Base-by-base conservation (phyloP, 768 basidiomycete genomes). In the Pleurotus citrinopileatus region DNA sequence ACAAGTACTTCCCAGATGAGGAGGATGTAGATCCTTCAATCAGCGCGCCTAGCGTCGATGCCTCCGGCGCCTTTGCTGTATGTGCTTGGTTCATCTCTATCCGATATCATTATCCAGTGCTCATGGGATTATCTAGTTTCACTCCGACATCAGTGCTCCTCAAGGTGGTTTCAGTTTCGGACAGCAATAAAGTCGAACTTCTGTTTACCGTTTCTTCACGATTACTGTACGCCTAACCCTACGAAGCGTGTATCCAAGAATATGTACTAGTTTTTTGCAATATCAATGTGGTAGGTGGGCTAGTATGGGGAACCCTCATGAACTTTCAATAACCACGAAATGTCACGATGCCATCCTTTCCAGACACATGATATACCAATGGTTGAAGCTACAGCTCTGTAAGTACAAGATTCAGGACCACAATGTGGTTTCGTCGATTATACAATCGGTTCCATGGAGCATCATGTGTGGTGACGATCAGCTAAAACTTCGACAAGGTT, bases 1-100 rank as follows among this genome's bases (percentile, higher is more conserved):
- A 93, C 75, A 95, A 95, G 67, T 97, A 96, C 77, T 97, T 96
- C 89, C 93, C 94, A 28, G 94, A 95, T 59, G 96, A 98, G 65
- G 96, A 98, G 67, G 96, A 95, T 44, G 80, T 91, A 48, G 93
- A 93, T 65, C 84, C 91, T 50, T 87, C 82, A 19, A 87, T 92
- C 62, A 80, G 76, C 47, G 86, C 85, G n/a, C 82, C 91, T 15
- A 82, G 79, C 40, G 84, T 91, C 10, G 88, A 91, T 58, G 73
- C 86, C 22, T 73, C 82, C 26, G 89, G 88, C 61, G 80, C 83
- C 8, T 91, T 89, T 69, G 82, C 87, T 55, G 89, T 91, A 69
- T 62, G 86, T 73, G 6, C 42, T 53, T 55, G 5, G 32, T 37
- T 54, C 22, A 34, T 43, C 57, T 28, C 28, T 19, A 12, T 19